These are phyloP conservation scores for Nemania bipapillata DNA, from an alignment of 2,329 filamentous ascomycete species.

Conservation along the genomic window DNA sequence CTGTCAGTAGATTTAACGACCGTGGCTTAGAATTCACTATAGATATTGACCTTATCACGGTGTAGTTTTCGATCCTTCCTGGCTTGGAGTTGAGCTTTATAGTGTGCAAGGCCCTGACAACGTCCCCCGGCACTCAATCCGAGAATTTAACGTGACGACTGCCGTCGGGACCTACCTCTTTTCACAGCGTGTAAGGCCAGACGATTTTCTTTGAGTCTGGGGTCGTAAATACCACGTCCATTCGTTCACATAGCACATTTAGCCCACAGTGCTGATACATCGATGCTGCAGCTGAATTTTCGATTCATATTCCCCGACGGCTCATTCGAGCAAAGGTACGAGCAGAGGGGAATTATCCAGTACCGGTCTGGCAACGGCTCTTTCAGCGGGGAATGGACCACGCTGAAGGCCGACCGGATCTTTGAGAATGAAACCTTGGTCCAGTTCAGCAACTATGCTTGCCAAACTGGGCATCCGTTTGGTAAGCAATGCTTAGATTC, in stretches of 20 bases:
- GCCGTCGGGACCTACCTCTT: conserved; percentile 21
- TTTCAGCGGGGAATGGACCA: conserved; percentile 30
- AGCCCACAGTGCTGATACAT: background rate
- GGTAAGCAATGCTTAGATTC: conserved; percentile 13
- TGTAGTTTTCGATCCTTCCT: conserved; percentile 26
- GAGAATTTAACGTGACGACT: conserved; percentile 19
- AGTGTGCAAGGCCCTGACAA: conserved; percentile 25
- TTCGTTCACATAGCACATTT: background rate
- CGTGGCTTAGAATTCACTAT: background rate
- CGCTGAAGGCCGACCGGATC: conserved; percentile 29
- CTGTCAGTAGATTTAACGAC: conserved; percentile 27
- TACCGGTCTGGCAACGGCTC: conserved; percentile 32
- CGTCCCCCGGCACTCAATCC: conserved; percentile 23
- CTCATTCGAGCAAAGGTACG: conserved; percentile 35
- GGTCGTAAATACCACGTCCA: background rate
- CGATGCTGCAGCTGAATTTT: conserved; percentile 18
- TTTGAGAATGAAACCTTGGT: conserved; percentile 35
- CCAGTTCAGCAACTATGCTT: conserved; percentile 26
- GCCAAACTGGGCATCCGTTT: conserved; percentile 34
- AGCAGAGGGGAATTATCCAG: conserved; percentile 29
- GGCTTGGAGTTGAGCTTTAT: conserved; percentile 14
- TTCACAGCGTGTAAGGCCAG: conserved; percentile 20
- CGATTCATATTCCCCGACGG: conserved; percentile 29
- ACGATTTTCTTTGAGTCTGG: background rate
- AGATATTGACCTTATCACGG: background rate